Conservation (phyloP, 163 green algal genomes). For the Prototheca cutis region DNA sequence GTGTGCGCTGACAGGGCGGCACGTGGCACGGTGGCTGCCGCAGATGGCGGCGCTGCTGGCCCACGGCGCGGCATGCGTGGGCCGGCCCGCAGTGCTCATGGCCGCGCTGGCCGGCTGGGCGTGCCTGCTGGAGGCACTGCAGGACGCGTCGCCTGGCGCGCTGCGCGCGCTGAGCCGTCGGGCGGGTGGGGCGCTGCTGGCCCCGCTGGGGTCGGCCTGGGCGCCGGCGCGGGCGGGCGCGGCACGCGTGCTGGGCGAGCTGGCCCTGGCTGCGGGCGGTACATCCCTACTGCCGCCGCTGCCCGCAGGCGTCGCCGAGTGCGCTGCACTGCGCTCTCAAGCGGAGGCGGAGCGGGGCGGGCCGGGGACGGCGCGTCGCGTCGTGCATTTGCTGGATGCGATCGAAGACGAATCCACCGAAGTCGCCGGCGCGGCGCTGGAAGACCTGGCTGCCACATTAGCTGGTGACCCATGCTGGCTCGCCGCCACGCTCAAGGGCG, state of each 20-base stretch:
- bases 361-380: conserved; percentile 9
- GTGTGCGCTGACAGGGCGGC: conserved; percentile 16
- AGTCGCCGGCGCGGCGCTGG: conserved; percentile 23
- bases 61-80: conserved; percentile 5
- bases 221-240: not conserved
- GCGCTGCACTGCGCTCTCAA: not conserved
- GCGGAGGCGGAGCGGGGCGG: not conserved
- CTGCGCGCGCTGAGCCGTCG: conserved; percentile 49
- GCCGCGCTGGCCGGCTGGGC: conserved; percentile 50
- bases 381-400: conserved; percentile 35
- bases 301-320: conserved; percentile 26
- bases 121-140: conserved; percentile 48
- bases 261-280: not conserved
- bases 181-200: conserved; percentile 42
- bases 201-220: not conserved
- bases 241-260: not conserved
- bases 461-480: not conserved
- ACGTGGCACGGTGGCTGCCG: conserved; percentile 37
- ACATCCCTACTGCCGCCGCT: conserved; percentile 4
- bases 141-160: conserved; percentile 31
- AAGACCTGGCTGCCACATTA: not conserved
- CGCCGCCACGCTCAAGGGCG: conserved; percentile 27
- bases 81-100: conserved; percentile 18
- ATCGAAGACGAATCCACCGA: conserved; percentile 37
- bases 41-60: conserved; percentile 11